Percentiles rank a stretch among this genome's conserved stretches.
Evolutionary conservation across 1,284 basidiomycete species (phyloP).

Genomic region (Cutaneotrichosporon cavernicola): DNA sequence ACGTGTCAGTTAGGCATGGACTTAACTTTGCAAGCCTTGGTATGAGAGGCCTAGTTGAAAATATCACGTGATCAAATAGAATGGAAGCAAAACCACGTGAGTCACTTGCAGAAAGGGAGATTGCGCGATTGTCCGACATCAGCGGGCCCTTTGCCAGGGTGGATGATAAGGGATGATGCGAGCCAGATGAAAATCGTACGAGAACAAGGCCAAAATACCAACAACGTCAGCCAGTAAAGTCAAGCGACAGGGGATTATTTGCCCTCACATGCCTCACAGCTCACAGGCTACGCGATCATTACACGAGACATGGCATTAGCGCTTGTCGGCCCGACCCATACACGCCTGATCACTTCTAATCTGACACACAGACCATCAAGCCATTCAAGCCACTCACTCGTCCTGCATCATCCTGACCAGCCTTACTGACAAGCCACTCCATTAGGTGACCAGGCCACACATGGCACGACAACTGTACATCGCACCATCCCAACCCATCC

Average conservation of each 20-base stretch:
- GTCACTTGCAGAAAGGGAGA: neutral
- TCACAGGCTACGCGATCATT: no score
- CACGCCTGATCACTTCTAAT: no score
- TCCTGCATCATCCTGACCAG: no score
- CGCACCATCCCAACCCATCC: neutral
- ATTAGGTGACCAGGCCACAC: neutral
- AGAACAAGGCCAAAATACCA: neutral
- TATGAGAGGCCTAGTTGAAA: no score
- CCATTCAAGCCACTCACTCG: neutral
- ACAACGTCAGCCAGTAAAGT: no score
- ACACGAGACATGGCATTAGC: no score
- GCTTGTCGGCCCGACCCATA: no score
- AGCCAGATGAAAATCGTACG: neutral
- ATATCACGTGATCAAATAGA: no score
- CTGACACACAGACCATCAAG: neutral
- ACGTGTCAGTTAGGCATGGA: no score
- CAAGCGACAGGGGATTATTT: no score
- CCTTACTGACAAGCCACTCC: neutral
- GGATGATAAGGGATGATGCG: conserved; percentile 2
- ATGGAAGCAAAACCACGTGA: neutral
- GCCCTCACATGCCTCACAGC: no score
- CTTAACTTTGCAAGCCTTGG: no score
- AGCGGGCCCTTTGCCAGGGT: neutral
- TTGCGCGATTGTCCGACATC: neutral
- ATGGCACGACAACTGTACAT: neutral